These are phyloP conservation scores for Sporothrix luriei DNA, from an alignment of 2,329 filamentous ascomycete genomes.

Conservation along the genomic window DNA sequence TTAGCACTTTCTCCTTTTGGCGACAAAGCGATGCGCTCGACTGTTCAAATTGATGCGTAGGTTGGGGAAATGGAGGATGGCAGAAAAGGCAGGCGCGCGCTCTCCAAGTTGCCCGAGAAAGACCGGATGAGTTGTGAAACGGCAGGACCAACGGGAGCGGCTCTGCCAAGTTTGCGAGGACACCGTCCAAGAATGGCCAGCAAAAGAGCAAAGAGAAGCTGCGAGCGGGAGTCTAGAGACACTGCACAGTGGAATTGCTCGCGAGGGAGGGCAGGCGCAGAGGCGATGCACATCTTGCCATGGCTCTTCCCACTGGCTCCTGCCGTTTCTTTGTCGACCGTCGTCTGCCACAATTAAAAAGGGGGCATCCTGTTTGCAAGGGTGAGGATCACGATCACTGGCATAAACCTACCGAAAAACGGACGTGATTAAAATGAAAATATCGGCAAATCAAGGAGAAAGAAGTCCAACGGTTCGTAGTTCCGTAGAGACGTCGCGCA, in stretches of 20 bases:
- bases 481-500: conserved; percentile 29
- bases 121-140: conserved; percentile 24
- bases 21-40: conserved; percentile 1
- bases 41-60: background rate
- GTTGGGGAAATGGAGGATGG: background rate
- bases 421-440: conserved; percentile 24
- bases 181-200: background rate
- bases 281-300: background rate
- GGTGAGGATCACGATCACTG: conserved; percentile 28
- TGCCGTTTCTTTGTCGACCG: conserved; percentile 10
- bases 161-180: background rate
- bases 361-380: background rate
- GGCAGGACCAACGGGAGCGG: conserved; percentile 11
- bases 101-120: background rate
- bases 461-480: conserved; percentile 9
- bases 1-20: conserved; percentile 24
- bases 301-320: background rate
- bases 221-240: conserved; percentile 8
- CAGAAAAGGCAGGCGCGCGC: background rate
- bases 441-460: conserved; percentile 27
- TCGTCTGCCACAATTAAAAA: background rate
- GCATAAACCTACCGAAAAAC: conserved; percentile 28
- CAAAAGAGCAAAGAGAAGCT: background rate
- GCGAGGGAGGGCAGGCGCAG: conserved; percentile 12
- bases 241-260: background rate